Evolutionary conservation across 2,329 filamentous ascomycete species (phyloP).

Genomic region (Fusarium ambrosium): DNA sequence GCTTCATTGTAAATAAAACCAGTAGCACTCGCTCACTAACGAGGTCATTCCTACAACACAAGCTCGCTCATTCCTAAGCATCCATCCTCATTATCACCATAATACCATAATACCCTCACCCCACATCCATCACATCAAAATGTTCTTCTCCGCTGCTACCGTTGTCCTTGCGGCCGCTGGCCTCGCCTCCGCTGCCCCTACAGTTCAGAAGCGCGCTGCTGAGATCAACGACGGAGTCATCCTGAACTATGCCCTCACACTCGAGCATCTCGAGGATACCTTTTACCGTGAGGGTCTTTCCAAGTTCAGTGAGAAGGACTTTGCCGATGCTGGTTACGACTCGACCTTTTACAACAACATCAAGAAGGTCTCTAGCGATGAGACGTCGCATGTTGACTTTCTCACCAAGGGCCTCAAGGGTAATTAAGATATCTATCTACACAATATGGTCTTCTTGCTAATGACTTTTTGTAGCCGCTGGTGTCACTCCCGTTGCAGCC

Average conservation of each 20-base stretch:
- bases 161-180: conserved; percentile 27
- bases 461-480: conserved; percentile 48
- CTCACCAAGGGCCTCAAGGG: conserved; percentile 37
- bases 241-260: conserved; percentile 62
- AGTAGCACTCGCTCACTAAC: not conserved
- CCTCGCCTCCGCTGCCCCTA: conserved; percentile 31
- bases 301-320: conserved; percentile 68
- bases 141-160: conserved; percentile 30
- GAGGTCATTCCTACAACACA: not conserved
- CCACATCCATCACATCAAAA: not conserved
- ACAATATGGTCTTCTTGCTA: not conserved
- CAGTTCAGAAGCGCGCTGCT: conserved; percentile 29
- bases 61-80: not conserved
- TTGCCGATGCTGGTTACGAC: conserved; percentile 64
- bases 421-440: not conserved
- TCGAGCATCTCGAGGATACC: conserved; percentile 70
- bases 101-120: not conserved
- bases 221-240: conserved; percentile 49
- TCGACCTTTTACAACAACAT: conserved; percentile 70
- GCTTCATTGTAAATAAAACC: not conserved
- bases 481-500: conserved; percentile 63
- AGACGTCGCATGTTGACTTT: conserved; percentile 43
- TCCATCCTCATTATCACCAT: not conserved
- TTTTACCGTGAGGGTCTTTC: conserved; percentile 73
- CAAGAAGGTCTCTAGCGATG: conserved; percentile 68